Conservation (phyloP, 352 stramenopile genomes). For the Hyaloperonospora arabidopsidis region DNA sequence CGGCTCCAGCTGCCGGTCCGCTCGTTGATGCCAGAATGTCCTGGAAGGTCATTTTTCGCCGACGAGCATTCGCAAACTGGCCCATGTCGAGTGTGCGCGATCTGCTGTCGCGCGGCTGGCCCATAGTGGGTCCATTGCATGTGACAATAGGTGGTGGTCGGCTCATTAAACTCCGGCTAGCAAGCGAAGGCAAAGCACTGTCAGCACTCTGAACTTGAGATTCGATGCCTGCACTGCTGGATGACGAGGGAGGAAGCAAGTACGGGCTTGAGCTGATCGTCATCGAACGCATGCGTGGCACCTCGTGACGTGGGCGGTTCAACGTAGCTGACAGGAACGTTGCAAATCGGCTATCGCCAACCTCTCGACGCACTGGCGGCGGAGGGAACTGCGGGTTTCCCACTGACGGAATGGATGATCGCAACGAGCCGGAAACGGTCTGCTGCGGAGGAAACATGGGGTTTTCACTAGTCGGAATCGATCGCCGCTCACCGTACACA, state of each 20-base stretch:
- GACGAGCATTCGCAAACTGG: slow-evolving; percentile 63
- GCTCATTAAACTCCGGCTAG: slow-evolving; percentile 39
- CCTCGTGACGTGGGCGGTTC: slow-evolving; percentile 27
- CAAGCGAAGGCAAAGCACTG: slow-evolving; percentile 47
- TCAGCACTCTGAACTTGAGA: slow-evolving; percentile 17
- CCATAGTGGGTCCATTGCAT: slow-evolving; percentile 44
- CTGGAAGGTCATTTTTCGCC: slow-evolving; percentile 85
- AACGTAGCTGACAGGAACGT: slow-evolving; percentile 13
- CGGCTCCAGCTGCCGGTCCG: slow-evolving; percentile 7
- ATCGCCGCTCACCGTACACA: slow-evolving; percentile 45
- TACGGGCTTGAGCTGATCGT: slow-evolving; percentile 53
- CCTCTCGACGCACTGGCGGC: slow-evolving; percentile 39
- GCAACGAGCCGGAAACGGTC: slow-evolving; percentile 18
- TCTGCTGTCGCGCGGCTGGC: slow-evolving; percentile 63
- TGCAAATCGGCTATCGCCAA: slow-evolving; percentile 26
- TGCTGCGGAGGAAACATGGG: slow-evolving; percentile 66
- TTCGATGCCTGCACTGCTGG: slow-evolving; percentile 11
- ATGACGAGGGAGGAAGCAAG: slow-evolving; percentile 20
- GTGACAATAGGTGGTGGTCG: slow-evolving; percentile 21
- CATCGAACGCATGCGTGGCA: slow-evolving; percentile 46
- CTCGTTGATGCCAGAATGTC: slow-evolving; percentile 70
- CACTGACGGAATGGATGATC: slow-evolving; percentile 42
- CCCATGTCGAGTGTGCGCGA: slow-evolving; percentile 84
- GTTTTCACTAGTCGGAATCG: slow-evolving; percentile 56
- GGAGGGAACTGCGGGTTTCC: slow-evolving; percentile 56